Evolutionary conservation across 306 rosid genomes (phyloP), one percentile per base, ranked within the genome.

Genomic region (Pachyrhizus erosus): DNA sequence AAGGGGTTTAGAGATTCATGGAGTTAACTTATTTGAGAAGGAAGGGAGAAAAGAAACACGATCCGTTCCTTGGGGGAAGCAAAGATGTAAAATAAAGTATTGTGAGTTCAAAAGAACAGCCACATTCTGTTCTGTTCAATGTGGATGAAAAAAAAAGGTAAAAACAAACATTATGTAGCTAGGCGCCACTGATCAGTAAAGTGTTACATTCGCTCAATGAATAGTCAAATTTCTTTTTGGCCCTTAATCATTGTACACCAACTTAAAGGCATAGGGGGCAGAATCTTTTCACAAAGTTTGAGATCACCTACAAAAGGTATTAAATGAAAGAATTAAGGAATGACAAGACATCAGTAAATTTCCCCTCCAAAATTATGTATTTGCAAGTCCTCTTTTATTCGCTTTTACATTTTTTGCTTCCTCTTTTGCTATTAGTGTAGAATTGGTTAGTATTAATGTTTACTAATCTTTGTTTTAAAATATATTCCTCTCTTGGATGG

Each of bases 41-140:
- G 46, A 75, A 77, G 65, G 80, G 65, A 37, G 83, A 37, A 37
- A 37, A 37, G 9, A 37, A 37, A 75, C 91, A 87, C 0, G 94
- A 90, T 88, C 91, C 92, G 80, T 83, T 87, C 83, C 55, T 67
- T 66, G 85, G 76, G 92, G 89, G 57, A 62, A 83, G 80, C 71
- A 73, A 85, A 81, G 61, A 55, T 64, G 79, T 60, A 10, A 83
- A 13, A 33, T 8, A 78, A 27, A 62, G 23, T 13, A 40, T 37
- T 57, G 31, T 39, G 48, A n/a, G 83, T 79, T 74, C 75, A 80
- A 68, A 71, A 74, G 60, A 55, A 78, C 20, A 43, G 23, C 70
- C 34, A 46, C 45, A 54, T 43, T 60, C 12, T 33, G 13, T 70
- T 82, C 9, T 73, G 45, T 52, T 81, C 88, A 69, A 58, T 75